Conservation (phyloP, 179 eudicot genomes). For the Vitellaria paradoxa region DNA sequence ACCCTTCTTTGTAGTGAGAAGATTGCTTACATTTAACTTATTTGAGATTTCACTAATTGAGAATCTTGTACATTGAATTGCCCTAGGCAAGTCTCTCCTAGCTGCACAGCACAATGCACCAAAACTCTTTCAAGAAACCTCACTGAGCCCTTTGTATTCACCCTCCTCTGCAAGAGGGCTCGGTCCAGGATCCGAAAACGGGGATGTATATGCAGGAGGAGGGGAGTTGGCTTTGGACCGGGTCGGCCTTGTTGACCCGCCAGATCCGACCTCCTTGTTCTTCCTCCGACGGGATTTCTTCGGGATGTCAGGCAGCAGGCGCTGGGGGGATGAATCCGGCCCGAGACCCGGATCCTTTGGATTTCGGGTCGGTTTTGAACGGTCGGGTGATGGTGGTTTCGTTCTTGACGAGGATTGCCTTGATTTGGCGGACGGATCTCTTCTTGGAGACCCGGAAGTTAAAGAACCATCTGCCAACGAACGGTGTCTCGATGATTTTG, state of each 20-base stretch:
- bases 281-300: constrained; percentile 52
- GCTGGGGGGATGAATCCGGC: constrained; percentile 7
- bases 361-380: constrained; percentile 14
- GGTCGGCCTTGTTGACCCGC: not conserved
- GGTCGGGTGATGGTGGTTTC: constrained; percentile 7
- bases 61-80: no score
- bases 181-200: constrained; percentile 13
- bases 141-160: not conserved
- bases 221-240: not conserved
- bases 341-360: not conserved
- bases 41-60: no score
- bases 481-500: constrained; percentile 42
- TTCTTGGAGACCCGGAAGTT: constrained; percentile 30
- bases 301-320: constrained; percentile 33
- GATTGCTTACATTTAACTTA: no score
- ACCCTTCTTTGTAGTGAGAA: no score
- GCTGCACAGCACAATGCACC: not conserved
- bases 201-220: not conserved
- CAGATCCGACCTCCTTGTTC: not conserved
- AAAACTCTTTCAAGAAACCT: not conserved
- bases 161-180: not conserved
- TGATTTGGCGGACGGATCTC: constrained; percentile 28
- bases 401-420: constrained; percentile 29
- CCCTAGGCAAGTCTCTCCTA: not conserved
- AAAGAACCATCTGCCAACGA: constrained; percentile 26